These are phyloP conservation scores for Puccinia hordei DNA, from an alignment of 1,284 basidiomycete genomes.

Conservation along the genomic window DNA sequence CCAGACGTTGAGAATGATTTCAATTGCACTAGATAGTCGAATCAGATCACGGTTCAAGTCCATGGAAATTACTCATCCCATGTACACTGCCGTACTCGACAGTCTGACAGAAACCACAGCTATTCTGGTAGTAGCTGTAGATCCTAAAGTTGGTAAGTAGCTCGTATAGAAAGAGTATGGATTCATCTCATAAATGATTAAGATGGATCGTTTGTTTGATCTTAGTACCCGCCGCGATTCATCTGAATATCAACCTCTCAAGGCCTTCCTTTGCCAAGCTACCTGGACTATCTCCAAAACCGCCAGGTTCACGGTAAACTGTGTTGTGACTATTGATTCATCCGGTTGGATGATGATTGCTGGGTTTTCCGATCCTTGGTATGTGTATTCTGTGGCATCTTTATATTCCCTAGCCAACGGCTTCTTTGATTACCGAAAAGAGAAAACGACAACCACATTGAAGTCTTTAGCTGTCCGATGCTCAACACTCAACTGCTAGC, in stretches of 20 bases:
- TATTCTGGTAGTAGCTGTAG: slow-evolving; percentile 82
- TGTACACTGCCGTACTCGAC: slow-evolving; percentile 87
- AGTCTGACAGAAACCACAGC: slow-evolving; percentile 93
- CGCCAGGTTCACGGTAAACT: slow-evolving; percentile 6
- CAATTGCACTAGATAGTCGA: slow-evolving; percentile 46
- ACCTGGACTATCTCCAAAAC: slow-evolving; percentile 31
- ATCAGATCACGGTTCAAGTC: slow-evolving; percentile 57
- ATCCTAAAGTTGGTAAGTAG: slow-evolving; percentile 76
- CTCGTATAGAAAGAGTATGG: neutral
- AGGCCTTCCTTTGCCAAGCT: slow-evolving; percentile 32
- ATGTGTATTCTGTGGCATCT: neutral
- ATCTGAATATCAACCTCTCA: slow-evolving; percentile 42
- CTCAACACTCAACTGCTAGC: neutral
- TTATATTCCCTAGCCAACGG: neutral
- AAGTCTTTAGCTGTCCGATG: neutral
- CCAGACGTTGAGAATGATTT: neutral
- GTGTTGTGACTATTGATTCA: neutral
- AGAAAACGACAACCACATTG: neutral
- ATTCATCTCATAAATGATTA: neutral
- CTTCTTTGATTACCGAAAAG: neutral
- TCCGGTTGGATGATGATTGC: neutral
- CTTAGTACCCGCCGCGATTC: slow-evolving; percentile 42
- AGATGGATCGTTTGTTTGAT: neutral
- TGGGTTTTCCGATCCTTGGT: neutral
- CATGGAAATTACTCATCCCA: slow-evolving; percentile 58